Evolutionary conservation across 352 stramenopile species (phyloP), one percentile per base, ranked within the genome.

Genomic region (Elongisporangium prolatum): DNA sequence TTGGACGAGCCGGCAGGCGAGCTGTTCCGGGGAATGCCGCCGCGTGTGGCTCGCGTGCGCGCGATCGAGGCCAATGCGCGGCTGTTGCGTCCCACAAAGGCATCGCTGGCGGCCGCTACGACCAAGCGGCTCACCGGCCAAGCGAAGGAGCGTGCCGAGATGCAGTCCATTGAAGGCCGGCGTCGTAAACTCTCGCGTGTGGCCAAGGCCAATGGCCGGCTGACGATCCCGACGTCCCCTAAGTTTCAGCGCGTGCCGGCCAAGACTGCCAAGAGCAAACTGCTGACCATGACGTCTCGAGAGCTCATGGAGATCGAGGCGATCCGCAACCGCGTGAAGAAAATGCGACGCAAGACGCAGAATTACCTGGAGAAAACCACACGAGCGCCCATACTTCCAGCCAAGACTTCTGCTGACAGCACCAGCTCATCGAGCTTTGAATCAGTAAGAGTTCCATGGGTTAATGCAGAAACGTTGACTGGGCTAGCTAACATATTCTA

Each of bases 301-400:
- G 82, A 91, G 58, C 48, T 91, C 48, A 65, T 80, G 56, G 82
- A 91, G 67, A 91, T 91, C 56, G 74, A 72, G 4, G 79, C 82
- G 38, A 76, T 91, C 53, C 72, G 72, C 59, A 81, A 84, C 52
- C 78, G 79, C 50, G 68, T 91, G 2, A 57, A 69, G 21, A 66
- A 69, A 20, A 80, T 75, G 64, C 81, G 81, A 24, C 74, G 70
- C 24, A 84, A 84, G 52, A 86, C 80, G 54, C 68, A 78, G 40
- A 75, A 78, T 44, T 91, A 91, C 50, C 82, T 89, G 53, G 67
- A 91, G 22, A 61, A 65, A 7, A 91, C 72, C 37, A 89, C 80
- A 48, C 65, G 73, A 22, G 61, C 50, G 20, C 67, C 67, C 1
- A 60, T 72, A 6, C 54, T 65, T 14, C 54, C 54, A 2, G 10